Base-by-base conservation (phyloP, 75 land plant genomes). In the Picea sitchensis region DNA sequence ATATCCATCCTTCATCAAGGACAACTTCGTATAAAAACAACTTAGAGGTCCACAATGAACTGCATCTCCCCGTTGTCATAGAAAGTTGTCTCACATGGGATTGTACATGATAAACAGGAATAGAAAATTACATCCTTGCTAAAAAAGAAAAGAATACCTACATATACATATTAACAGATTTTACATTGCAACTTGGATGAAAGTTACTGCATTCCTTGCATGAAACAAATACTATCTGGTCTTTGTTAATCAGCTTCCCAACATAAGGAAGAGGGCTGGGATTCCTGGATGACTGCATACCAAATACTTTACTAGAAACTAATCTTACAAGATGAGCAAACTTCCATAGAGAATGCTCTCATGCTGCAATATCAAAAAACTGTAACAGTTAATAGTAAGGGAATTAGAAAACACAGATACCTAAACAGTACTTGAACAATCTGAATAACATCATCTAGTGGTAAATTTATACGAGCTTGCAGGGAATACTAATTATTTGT, bases 401-500 rank as follows among this genome's bases (percentile, higher is more conserved):
- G 51, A 71, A 47, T 41, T 71, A 71, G n/a, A 8, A 44, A 71
- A 44, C 73, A 71, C 12, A 21, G 51, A 71, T n/a, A 71, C 54
- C 54, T 44, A 71, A 9, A 38, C 21, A n/a, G n/a, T 44, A 56
- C 20, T 44, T 44, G n/a, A 44, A 41, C 21, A 51, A 71, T 71
- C 54, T 17, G 44, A 47, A 23, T 17, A 44, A 12, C 15, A 71
- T 15, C n/a, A 71, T 41, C 74, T 44, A 21, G n/a, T n/a, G 44
- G 74, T 71, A 41, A 44, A 71, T 71, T 23, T 44, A 1, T 38
- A 71, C 44, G 51, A 71, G 74, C 56, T 15, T 67, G 36, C n/a
- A 67, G 71, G 36, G 59, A 80, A 36, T 15, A 61, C 13, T 60
- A 12, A 21, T 83, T 68, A 90, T 81, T 81, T 91, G 61, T 96